Base-by-base conservation (phyloP, 495 filamentous ascomycete species). In the Aspergillus biplanus region DNA sequence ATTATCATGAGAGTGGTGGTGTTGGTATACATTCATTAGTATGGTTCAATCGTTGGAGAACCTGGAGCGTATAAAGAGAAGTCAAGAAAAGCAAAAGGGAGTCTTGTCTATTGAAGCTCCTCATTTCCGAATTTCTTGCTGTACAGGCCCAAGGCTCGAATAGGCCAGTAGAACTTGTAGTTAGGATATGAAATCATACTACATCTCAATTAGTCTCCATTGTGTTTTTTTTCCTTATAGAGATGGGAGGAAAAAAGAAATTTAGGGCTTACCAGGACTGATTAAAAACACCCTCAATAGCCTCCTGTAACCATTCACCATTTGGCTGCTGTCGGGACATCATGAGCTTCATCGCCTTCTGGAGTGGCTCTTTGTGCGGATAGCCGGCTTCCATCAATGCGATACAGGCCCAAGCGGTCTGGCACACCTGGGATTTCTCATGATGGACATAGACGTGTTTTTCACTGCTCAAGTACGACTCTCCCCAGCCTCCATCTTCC, bases 111-210 rank as follows among this genome's bases (percentile, higher is more conserved):
- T 7, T 74, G 62, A 27, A 87, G 62, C 56, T 76, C 83, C 61
- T 86, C 81, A 63, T 93, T 83, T 3, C 91, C 92, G 65, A 89
- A 96, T 62, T 81, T 84, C 69, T 77, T 85, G 15, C 90, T 89
- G 79, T 89, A 99, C 84, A 96, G 87, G 8, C 95, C 95, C 33
- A 99, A 72, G 6, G 95, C 95, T 69, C 94, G 96, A 67, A 97
- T 92, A 7, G 95, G 88, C 75, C 97, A 99, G 57, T 89, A 90
- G 75, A 96, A 93, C 80, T 99, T 99, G 82, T 99, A 99, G 78
- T 99, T 99, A 61, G 95, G 95, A 71, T 99, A 99, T 5, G 94
- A 95, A 59, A 99, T 99, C 94, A 98, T 98, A 77, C 89, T 91
- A 67, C 33, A 62, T 56, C 11, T 8, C 35, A 15, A 59, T 73